These are phyloP conservation scores for Xylaria scruposa DNA, from an alignment of 495 filamentous ascomycete genomes.

Conservation along the genomic window DNA sequence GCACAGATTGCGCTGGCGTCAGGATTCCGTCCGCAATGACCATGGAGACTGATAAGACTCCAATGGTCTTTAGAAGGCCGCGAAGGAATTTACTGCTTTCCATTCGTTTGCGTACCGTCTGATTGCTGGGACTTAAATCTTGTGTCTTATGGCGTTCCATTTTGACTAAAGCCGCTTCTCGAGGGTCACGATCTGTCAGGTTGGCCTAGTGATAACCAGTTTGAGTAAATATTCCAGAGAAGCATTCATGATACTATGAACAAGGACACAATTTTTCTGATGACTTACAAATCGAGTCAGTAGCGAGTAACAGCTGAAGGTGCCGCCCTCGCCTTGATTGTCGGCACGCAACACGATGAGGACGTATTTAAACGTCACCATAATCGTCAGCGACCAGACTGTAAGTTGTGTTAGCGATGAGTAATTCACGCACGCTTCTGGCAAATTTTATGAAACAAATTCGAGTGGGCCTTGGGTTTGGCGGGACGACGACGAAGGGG, in stretches of 20 bases:
- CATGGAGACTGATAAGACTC: slow-evolving; percentile 73
- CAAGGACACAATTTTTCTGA: background rate
- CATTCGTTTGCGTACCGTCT: slow-evolving; percentile 59
- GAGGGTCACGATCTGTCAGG: slow-evolving; percentile 62
- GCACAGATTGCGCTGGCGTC: slow-evolving; percentile 72
- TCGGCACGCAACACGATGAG: slow-evolving; percentile 73
- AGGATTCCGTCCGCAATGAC: slow-evolving; percentile 72
- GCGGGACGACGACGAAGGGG: background rate
- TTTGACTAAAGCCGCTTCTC: slow-evolving; percentile 54
- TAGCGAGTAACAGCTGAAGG: slow-evolving; percentile 75
- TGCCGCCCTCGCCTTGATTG: slow-evolving; percentile 80
- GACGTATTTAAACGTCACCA: slow-evolving; percentile 78
- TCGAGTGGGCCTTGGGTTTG: background rate
- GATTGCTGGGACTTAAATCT: slow-evolving; percentile 61
- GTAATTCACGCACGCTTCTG: background rate
- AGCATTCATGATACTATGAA: background rate
- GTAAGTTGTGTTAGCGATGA: background rate
- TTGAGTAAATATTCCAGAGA: background rate
- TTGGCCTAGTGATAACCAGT: slow-evolving; percentile 48
- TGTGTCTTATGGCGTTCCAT: slow-evolving; percentile 65
- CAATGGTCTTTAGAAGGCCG: slow-evolving; percentile 66
- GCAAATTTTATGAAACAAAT: background rate
- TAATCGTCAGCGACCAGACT: slow-evolving; percentile 73
- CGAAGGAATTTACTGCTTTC: slow-evolving; percentile 63
- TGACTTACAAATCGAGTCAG: slow-evolving; percentile 69